Conservation (phyloP, 1,284 basidiomycete genomes). For the Pterulicium gracile region DNA sequence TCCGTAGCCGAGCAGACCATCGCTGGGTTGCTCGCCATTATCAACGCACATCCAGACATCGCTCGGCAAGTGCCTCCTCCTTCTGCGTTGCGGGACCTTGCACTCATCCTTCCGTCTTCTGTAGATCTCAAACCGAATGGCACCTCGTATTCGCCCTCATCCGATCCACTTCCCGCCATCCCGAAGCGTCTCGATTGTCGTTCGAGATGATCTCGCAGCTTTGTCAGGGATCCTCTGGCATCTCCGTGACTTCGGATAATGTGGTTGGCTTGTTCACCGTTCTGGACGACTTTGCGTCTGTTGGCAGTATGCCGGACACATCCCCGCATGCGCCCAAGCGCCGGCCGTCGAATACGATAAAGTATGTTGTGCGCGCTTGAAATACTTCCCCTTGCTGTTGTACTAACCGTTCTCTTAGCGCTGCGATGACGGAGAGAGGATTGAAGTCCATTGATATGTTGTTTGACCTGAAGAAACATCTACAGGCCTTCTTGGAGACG, state of each 20-base stretch:
- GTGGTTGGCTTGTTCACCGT: conserved; percentile 73
- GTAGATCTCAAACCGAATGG: conserved; percentile 90
- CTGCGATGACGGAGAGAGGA: conserved; percentile 71
- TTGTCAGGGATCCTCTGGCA: conserved; percentile 43
- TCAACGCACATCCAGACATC: conserved; percentile 43
- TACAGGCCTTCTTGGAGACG: conserved; percentile 44
- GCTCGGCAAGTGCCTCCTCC: conserved; percentile 59
- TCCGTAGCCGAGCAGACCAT: conserved; percentile 88
- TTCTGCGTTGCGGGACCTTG: no score
- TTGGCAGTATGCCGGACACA: conserved; percentile 54
- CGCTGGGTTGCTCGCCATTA: conserved; percentile 70
- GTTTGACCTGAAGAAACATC: conserved; percentile 56
- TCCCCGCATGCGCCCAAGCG: conserved; percentile 33
- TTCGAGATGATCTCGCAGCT: conserved; percentile 68
- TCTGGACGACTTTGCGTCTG: conserved; percentile 80
- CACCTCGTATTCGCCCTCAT: conserved; percentile 87
- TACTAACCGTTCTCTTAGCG: conserved; percentile 31
- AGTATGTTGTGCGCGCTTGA: no score
- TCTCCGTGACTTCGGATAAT: conserved; percentile 68
- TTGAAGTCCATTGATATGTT: conserved; percentile 77
- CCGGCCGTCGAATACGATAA: conserved; percentile 40
- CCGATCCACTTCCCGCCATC: conserved; percentile 74
- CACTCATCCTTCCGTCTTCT: no score
- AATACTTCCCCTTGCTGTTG: neutral
- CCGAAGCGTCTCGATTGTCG: conserved; percentile 80